Percentiles rank a stretch among this genome's conserved stretches.
phyloP scores from a whole-genome alignment of 2,329 filamentous ascomycete species.

The Keithomyces neogunnii region DNA sequence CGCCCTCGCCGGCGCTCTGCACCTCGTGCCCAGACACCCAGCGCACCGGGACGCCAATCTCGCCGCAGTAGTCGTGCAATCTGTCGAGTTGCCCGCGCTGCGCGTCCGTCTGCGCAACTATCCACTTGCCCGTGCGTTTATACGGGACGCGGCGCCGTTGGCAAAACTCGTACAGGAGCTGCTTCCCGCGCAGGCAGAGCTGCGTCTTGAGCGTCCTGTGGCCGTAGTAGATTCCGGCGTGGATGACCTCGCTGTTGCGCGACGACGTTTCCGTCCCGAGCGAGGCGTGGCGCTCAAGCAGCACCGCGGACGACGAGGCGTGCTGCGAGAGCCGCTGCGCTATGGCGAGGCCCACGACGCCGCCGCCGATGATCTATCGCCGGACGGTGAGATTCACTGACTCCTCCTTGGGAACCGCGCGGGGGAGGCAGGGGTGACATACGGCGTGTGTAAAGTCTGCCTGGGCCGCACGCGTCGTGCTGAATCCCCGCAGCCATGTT shows the following conservation, averaged over 20 bases:
- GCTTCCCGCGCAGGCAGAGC: constrained; percentile 71
- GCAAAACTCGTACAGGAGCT: constrained; percentile 75
- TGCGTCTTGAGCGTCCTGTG: constrained; percentile 66
- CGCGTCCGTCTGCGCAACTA: constrained; percentile 72
- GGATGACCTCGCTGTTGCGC: constrained; percentile 92
- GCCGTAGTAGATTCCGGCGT: constrained; percentile 90
- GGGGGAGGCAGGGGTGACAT: constrained; percentile 13
- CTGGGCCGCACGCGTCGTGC: constrained; percentile 19
- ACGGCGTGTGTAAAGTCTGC: constrained; percentile 40
- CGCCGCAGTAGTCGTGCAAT: constrained; percentile 37
- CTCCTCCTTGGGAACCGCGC: too few species aligned
- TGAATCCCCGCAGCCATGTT: constrained; percentile 20
- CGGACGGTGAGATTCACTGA: background rate
- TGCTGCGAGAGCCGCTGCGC: constrained; percentile 63
- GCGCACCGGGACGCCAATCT: constrained; percentile 55
- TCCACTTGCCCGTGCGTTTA: constrained; percentile 80
- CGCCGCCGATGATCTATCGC: constrained; percentile 45
- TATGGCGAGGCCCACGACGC: constrained; percentile 71
- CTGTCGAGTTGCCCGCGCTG: constrained; percentile 57
- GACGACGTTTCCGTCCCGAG: constrained; percentile 81
- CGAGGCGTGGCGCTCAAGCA: constrained; percentile 70
- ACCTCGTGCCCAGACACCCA: constrained; percentile 62
- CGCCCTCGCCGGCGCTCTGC: constrained; percentile 58
- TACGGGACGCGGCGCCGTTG: constrained; percentile 57
- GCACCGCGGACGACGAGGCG: constrained; percentile 56